These are phyloP conservation scores for Clonostachys rosea DNA, from an alignment of 2,329 filamentous ascomycete genomes.

Conservation along the genomic window DNA sequence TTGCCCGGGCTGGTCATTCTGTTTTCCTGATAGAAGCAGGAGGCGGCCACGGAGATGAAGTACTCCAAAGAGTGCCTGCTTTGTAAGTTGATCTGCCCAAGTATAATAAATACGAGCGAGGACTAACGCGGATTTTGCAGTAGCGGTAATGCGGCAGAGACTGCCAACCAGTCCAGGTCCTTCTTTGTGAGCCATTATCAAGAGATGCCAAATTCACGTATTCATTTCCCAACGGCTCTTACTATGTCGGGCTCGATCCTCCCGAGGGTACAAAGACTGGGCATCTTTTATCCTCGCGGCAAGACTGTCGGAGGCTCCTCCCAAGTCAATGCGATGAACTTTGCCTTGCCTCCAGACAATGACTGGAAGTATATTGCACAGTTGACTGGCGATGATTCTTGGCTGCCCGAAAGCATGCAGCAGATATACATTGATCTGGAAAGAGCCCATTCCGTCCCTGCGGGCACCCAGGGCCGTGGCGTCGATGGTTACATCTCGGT, in stretches of 20 bases:
- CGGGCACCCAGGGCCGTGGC: slow-evolving; percentile 27
- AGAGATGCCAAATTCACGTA: slow-evolving; percentile 13
- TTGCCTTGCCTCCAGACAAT: slow-evolving; percentile 2
- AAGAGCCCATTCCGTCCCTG: slow-evolving; percentile 28
- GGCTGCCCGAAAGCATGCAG: slow-evolving; percentile 32
- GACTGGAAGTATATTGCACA: slow-evolving; percentile 22
- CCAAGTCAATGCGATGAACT: slow-evolving; percentile 4
- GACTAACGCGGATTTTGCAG: not conserved
- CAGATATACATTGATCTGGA: slow-evolving; percentile 32
- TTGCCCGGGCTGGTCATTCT: slow-evolving; percentile 48
- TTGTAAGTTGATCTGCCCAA: slow-evolving; percentile 1
- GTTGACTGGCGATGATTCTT: slow-evolving; percentile 34
- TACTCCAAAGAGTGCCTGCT: slow-evolving; percentile 7
- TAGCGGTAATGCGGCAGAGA: slow-evolving; percentile 2
- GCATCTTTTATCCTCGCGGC: slow-evolving; percentile 4
- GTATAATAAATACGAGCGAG: not conserved
- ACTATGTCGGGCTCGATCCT: not conserved
- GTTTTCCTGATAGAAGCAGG: slow-evolving; percentile 54
- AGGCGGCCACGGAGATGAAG: slow-evolving; percentile 37
- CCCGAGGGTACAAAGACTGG: not conserved
- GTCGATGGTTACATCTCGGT: slow-evolving; percentile 28
- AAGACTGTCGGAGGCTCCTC: slow-evolving; percentile 4
- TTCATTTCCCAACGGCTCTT: not conserved
- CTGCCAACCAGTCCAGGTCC: slow-evolving; percentile 36
- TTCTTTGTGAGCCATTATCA: slow-evolving; percentile 57